phyloP scores from a whole-genome alignment of 164 flowering plant genomes.

The Vitis rotundifolia region DNA sequence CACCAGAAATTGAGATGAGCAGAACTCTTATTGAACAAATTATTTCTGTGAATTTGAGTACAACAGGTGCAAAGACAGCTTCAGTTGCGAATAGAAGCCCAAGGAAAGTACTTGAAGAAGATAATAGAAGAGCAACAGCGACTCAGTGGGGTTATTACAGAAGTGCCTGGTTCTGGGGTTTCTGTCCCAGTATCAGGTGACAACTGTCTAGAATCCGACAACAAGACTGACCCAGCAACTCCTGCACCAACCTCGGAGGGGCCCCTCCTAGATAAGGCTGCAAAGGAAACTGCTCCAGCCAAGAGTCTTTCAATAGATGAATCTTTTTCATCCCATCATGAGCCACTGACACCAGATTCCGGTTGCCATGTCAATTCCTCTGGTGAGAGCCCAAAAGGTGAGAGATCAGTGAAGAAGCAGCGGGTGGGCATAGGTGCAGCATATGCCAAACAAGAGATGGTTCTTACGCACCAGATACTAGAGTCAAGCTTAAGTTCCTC shows the following conservation, averaged over 20 bases:
- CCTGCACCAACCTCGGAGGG: constrained; percentile 77
- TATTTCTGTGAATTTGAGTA: not conserved
- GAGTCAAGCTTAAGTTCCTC: constrained; percentile 61
- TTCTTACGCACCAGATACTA: constrained; percentile 61
- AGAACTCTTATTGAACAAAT: not conserved
- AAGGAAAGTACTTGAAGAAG: constrained; percentile 90
- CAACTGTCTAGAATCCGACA: constrained; percentile 47
- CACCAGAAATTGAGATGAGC: not conserved
- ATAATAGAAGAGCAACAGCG: constrained; percentile 94
- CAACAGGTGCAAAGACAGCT: constrained; percentile 90
- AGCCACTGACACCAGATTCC: constrained; percentile 90
- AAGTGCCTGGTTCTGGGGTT: constrained; percentile 41
- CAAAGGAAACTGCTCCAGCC: constrained; percentile 31
- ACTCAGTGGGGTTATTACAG: constrained; percentile 66
- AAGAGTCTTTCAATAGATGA: constrained; percentile 65
- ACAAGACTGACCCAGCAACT: constrained; percentile 72
- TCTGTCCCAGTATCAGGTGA: constrained; percentile 42
- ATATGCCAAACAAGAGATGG: constrained; percentile 39
- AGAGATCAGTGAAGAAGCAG: constrained; percentile 55
- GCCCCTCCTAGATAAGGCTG: constrained; percentile 49
- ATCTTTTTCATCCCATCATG: constrained; percentile 77
- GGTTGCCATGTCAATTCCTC: constrained; percentile 47
- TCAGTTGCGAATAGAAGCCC: constrained; percentile 93
- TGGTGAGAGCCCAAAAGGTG: constrained; percentile 38
- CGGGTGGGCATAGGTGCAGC: constrained; percentile 27